Evolutionary conservation across 208 protist species (phyloP).

Genomic region (Trichomonas vaginalis): DNA sequence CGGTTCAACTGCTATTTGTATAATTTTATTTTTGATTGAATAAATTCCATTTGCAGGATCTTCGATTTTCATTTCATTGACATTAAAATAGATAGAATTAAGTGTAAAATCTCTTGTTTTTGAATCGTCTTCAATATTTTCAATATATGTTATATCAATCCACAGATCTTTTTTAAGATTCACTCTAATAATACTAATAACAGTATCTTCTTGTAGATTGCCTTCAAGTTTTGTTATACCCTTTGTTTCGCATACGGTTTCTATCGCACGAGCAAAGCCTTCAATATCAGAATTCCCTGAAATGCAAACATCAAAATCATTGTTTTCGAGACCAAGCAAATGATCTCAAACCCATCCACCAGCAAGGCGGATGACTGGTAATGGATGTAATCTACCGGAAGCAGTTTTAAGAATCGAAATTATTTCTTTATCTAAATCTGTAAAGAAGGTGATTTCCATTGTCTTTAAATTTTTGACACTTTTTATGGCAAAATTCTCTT

Average conservation of each 20-base stretch:
- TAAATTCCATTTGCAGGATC: not conserved
- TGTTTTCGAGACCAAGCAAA: constrained; percentile 51
- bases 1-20: constrained; percentile 34
- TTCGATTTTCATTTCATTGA: constrained; percentile 54
- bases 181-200: not conserved
- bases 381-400: too few species aligned
- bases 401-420: not conserved
- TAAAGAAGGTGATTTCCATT: not conserved
- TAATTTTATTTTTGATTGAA: not conserved
- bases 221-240: not conserved
- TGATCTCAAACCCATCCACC: constrained; percentile 93
- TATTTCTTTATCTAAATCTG: not conserved
- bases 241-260: not conserved
- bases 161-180: not conserved
- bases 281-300: constrained; percentile 40
- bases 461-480: too few species aligned
- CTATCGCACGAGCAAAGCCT: not conserved
- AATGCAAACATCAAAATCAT: constrained; percentile 94
- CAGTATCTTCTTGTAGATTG: not conserved
- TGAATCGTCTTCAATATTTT: constrained; percentile 60
- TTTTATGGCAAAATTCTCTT: too few species aligned
- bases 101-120: constrained; percentile 86
- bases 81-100: constrained; percentile 94
- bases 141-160: not conserved
- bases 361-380: constrained; percentile 37